Percentiles rank a stretch among this genome's conserved stretches.
These are phyloP conservation scores for Globisporangium barbulae DNA, from an alignment of 352 stramenopile genomes.

Conservation along the genomic window DNA sequence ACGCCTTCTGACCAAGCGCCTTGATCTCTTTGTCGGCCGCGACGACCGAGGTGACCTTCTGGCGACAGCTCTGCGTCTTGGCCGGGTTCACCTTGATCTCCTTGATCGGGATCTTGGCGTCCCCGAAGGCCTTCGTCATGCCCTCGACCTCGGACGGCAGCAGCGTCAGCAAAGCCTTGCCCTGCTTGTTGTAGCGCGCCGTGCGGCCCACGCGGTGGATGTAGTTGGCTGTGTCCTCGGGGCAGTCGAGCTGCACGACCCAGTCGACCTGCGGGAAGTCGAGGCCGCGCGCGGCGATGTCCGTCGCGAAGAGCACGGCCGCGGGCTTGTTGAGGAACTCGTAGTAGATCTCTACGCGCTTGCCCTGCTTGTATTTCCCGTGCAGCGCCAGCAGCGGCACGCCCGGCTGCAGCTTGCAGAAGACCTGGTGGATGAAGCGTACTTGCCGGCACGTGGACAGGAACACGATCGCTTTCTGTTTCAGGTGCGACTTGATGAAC, in stretches of 20 bases:
- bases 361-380: conserved; percentile 98
- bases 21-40: conserved; percentile 94
- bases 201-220: conserved; percentile 98
- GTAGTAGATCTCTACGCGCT: conserved; percentile 98
- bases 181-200: conserved; percentile 93
- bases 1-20: conserved; percentile 95
- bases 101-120: conserved; percentile 94
- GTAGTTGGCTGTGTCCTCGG: conserved; percentile 97
- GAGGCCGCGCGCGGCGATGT: conserved; percentile 96
- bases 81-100: conserved; percentile 96
- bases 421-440: conserved; percentile 93
- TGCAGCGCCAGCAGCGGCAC: conserved; percentile 96
- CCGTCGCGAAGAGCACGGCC: conserved; percentile 97
- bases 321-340: conserved; percentile 95
- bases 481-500: conserved; percentile 99
- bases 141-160: conserved; percentile 89
- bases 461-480: conserved; percentile 99
- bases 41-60: conserved; percentile 91
- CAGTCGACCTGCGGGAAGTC: conserved; percentile 99
- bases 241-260: conserved; percentile 97
- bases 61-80: conserved; percentile 92
- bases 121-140: conserved; percentile 85
- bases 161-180: conserved; percentile 92
- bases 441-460: conserved; percentile 96
- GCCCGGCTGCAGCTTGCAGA: conserved; percentile 97